Base-by-base conservation (phyloP, 371 early-diverging fungal species). In the Quaeritorhiza haematococci region DNA sequence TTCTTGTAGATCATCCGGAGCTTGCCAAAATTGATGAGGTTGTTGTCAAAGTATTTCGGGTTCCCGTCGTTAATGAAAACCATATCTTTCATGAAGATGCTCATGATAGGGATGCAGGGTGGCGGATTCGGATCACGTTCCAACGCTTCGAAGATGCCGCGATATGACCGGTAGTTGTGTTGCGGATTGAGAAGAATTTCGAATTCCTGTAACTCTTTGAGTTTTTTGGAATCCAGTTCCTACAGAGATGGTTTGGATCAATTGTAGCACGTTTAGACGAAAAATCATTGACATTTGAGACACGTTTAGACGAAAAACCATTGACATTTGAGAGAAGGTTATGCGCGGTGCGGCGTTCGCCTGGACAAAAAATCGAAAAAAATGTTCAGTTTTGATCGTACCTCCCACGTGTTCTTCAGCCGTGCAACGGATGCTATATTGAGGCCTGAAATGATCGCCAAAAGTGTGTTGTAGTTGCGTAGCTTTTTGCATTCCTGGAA, bases 391-490 rank as follows among this genome's bases (percentile, higher is more conserved):
- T n/a, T n/a, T n/a, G n/a, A n/a, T n/a, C n/a, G 26, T 3, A 73
- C 48, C 34, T 53, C 47, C 10, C 65, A 48, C 32, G 75, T 75
- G n/a, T 64, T 64, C 15, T 60, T 59, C 6, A 75, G 59, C 1
- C 75, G 66, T 21, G 50, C 53, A 34, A 75, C 48, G 0, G 72
- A 61, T 8, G 68, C 63, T 42, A 60, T 62, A 27, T 59, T 68
- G 33, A 75, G 45, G 21, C 70, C 75, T 5, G 67, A 66, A n/a
- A 75, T 28, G 8, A 75, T 61, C 10, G 72, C 68, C 66, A 72
- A 66, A 2, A 72, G 63, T 5, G 63, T 66, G 55, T 75, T 75
- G 66, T 64, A 75, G 58, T 75, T 75, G 55, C n/a, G n/a, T n/a
- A n/a, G n/a, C n/a, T n/a, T n/a, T n/a, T n/a, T n/a, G n/a, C n/a